phyloP scores from a whole-genome alignment of 2,329 filamentous ascomycete genomes.

The Diaporthe amygdali region DNA sequence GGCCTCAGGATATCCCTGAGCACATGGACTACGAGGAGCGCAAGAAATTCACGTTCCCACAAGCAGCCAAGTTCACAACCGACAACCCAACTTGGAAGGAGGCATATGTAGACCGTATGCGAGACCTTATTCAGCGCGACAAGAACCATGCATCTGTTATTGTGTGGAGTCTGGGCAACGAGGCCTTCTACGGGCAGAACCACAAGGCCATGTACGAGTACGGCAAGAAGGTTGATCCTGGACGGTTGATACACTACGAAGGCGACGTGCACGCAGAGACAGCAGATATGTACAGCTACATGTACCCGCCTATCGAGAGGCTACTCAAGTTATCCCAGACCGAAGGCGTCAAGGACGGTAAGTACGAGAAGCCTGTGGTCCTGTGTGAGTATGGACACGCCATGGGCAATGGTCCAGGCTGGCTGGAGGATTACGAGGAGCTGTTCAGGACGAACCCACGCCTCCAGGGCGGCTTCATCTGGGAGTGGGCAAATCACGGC shows the following conservation, averaged over 20 bases:
- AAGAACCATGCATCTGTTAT: conserved; percentile 75
- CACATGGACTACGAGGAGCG: conserved; percentile 65
- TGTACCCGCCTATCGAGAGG: conserved; percentile 64
- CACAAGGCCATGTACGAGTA: conserved; percentile 71
- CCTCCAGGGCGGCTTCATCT: conserved; percentile 71
- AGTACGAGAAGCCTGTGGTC: conserved; percentile 62
- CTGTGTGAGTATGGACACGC: conserved; percentile 65
- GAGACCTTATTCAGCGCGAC: conserved; percentile 69
- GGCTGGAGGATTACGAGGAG: conserved; percentile 70
- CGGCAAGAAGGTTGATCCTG: conserved; percentile 61
- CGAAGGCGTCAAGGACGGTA: conserved; percentile 48
- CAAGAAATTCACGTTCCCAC: conserved; percentile 58
- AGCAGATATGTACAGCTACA: conserved; percentile 70
- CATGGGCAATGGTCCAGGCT: conserved; percentile 78
- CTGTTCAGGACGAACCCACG: conserved; percentile 64
- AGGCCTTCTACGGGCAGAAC: conserved; percentile 74
- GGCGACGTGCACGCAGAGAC: conserved; percentile 63
- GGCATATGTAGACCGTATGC: conserved; percentile 71
- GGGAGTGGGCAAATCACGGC: conserved; percentile 71
- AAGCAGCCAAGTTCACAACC: conserved; percentile 63
- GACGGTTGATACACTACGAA: conserved; percentile 70
- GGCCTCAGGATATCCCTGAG: conserved; percentile 57
- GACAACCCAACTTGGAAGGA: conserved; percentile 66
- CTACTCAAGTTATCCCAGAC: conserved; percentile 52
- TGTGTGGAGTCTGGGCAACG: conserved; percentile 77